Conservation (phyloP, 192 early-diverging fungal species). For the Coemansia sp. region DNA sequence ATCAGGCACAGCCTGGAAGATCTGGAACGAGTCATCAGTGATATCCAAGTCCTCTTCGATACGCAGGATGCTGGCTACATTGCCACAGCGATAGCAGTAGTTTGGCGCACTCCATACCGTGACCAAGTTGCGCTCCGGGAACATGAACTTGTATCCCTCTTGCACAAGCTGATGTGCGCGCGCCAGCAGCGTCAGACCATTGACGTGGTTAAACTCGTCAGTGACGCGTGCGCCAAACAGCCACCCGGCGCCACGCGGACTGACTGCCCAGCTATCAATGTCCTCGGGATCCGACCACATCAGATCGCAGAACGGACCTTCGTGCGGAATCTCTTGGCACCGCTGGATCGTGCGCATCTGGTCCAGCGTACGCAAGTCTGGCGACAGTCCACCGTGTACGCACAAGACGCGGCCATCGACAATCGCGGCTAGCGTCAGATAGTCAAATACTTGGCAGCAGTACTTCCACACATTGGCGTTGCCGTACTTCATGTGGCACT, state of each 20-base stretch:
- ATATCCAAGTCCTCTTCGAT: constrained; percentile 74
- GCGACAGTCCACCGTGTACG: constrained; percentile 96
- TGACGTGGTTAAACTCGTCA: constrained; percentile 96
- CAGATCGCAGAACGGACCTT: constrained; percentile 56
- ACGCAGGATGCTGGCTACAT: constrained; percentile 86
- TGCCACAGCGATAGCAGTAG: constrained; percentile 98
- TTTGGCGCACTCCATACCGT: constrained; percentile 97
- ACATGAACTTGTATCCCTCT: constrained; percentile 85
- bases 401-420: constrained; percentile 92
- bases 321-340: constrained; percentile 69
- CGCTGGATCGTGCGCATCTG: constrained; percentile 95
- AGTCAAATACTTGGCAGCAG: constrained; percentile 97
- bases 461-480: constrained; percentile 88
- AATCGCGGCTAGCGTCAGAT: constrained; percentile 84
- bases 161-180: constrained; percentile 98
- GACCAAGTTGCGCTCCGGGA: constrained; percentile 84
- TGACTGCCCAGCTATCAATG: constrained; percentile 92
- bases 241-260: constrained; percentile 97
- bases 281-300: constrained; percentile 61
- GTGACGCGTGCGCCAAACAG: constrained; percentile 97
- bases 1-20: constrained; percentile 96
- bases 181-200: constrained; percentile 88
- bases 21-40: constrained; percentile 87
- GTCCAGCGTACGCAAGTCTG: constrained; percentile 89
- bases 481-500: constrained; percentile 90